Evolutionary conservation across 2,329 filamentous ascomycete species (phyloP).

Genomic region (Epichloe aotearoae): DNA sequence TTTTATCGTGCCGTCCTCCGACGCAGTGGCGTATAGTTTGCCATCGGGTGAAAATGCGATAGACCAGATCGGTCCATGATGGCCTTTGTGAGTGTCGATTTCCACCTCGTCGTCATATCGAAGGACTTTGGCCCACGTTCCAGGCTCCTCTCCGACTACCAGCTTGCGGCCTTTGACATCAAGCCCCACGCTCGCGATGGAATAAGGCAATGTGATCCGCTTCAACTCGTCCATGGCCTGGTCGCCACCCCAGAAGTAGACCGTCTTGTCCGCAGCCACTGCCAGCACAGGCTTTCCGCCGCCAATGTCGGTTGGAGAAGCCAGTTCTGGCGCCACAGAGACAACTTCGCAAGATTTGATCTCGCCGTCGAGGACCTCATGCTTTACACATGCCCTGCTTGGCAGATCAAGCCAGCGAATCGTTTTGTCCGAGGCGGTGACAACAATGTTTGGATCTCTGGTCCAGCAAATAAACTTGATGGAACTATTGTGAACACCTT

Average conservation of each 20-base stretch:
- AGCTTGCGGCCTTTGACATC: slow-evolving; percentile 71
- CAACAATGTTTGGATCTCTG: slow-evolving; percentile 71
- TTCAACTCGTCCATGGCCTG: slow-evolving; percentile 63
- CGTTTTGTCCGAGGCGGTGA: slow-evolving; percentile 84
- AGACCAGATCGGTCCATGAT: slow-evolving; percentile 96
- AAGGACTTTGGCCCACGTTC: slow-evolving; percentile 95
- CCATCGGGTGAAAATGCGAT: slow-evolving; percentile 89
- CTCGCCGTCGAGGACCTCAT: slow-evolving; percentile 66
- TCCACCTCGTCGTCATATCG: slow-evolving; percentile 74
- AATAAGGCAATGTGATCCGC: slow-evolving; percentile 64
- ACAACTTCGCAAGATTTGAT: slow-evolving; percentile 91
- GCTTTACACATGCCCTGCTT: slow-evolving; percentile 58
- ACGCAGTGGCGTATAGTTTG: slow-evolving; percentile 90
- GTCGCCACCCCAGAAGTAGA: slow-evolving; percentile 78
- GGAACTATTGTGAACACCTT: slow-evolving; percentile 67
- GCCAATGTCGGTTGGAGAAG: slow-evolving; percentile 48
- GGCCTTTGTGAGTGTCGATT: slow-evolving; percentile 87
- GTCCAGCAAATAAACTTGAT: slow-evolving; percentile 98
- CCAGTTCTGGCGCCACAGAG: slow-evolving; percentile 44
- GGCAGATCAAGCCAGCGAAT: slow-evolving; percentile 91
- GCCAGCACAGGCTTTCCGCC: slow-evolving; percentile 62
- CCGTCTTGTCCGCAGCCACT: slow-evolving; percentile 85
- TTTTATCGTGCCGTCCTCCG: slow-evolving; percentile 96
- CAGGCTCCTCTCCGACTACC: slow-evolving; percentile 79
- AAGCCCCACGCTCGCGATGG: slow-evolving; percentile 80